These are phyloP conservation scores for Corrigiola litoralis DNA, from an alignment of 179 eudicot genomes.

Conservation along the genomic window DNA sequence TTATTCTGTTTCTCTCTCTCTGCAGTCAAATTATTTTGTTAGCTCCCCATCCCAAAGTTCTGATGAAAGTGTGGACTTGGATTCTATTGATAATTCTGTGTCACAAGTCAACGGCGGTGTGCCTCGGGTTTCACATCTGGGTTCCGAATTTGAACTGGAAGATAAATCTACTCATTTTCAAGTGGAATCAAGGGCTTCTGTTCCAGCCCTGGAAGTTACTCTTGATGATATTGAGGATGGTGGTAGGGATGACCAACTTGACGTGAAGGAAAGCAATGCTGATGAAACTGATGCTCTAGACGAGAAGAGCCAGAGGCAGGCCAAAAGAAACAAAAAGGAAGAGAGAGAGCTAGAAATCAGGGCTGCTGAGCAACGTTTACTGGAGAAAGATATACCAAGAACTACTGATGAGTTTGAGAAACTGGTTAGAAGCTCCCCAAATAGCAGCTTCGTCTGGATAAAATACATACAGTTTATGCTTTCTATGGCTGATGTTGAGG, in stretches of 20 bases:
- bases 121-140: conserved; percentile 18
- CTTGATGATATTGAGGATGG: conserved; percentile 68
- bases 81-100: conserved; percentile 12
- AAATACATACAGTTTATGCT: conserved; percentile 82
- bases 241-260: conserved; percentile 22
- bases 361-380: conserved; percentile 84
- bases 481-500: conserved; percentile 70
- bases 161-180: conserved; percentile 41
- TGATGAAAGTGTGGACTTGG: conserved; percentile 29
- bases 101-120: conserved; percentile 13
- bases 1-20: no score
- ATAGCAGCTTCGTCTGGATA: conserved; percentile 87
- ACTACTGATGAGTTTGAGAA: conserved; percentile 86
- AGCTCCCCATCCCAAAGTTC: conserved; percentile 23
- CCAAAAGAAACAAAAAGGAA: conserved; percentile 68
- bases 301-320: conserved; percentile 49
- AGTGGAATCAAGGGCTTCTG: conserved; percentile 67
- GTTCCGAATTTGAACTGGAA: conserved; percentile 29
- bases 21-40: no score
- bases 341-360: conserved; percentile 76
- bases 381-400: conserved; percentile 62
- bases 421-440: conserved; percentile 74
- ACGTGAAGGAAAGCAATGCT: conserved; percentile 20
- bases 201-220: conserved; percentile 75
- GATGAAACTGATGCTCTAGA: conserved; percentile 36